These are phyloP conservation scores for Pyrenophora tritici-repentis DNA, from an alignment of 2,329 filamentous ascomycete genomes.

Conservation along the genomic window DNA sequence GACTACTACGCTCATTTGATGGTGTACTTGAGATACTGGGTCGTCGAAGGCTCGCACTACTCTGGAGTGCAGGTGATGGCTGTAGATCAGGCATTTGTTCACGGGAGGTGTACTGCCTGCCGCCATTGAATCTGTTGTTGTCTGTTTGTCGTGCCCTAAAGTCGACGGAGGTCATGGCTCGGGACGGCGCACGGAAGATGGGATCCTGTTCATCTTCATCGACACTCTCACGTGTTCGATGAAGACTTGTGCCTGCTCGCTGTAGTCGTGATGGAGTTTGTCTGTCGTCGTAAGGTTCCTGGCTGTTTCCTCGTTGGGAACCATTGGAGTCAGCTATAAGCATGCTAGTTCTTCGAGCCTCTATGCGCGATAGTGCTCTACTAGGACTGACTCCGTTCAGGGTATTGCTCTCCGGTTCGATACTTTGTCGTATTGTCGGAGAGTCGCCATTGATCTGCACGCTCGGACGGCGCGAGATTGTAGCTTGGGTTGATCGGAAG, in stretches of 20 bases:
- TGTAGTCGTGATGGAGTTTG: slow-evolving; percentile 37
- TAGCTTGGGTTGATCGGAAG: slow-evolving; percentile 28
- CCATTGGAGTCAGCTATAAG: slow-evolving; percentile 19
- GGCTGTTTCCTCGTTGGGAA: slow-evolving; percentile 38
- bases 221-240: slow-evolving; percentile 41
- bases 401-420: slow-evolving; percentile 44
- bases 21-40: slow-evolving; percentile 32
- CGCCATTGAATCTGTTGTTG: slow-evolving; percentile 26
- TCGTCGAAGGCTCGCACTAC: slow-evolving; percentile 35
- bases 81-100: slow-evolving; percentile 46
- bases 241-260: slow-evolving; percentile 47
- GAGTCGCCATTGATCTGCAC: slow-evolving; percentile 46
- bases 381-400: slow-evolving; percentile 41
- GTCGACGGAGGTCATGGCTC: slow-evolving; percentile 52
- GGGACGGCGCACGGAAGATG: slow-evolving; percentile 52
- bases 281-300: slow-evolving; percentile 31
- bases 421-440: slow-evolving; percentile 38
- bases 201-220: slow-evolving; percentile 46
- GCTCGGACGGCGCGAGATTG: slow-evolving; percentile 40
- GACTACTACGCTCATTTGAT: slow-evolving; percentile 33
- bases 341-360: slow-evolving; percentile 50
- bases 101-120: slow-evolving; percentile 45
- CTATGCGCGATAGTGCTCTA: slow-evolving; percentile 50
- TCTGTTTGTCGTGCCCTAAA: slow-evolving; percentile 42
- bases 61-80: slow-evolving; percentile 38